phyloP scores from a whole-genome alignment of 176 grass and related monocot species.

The Paspalum notatum region DNA sequence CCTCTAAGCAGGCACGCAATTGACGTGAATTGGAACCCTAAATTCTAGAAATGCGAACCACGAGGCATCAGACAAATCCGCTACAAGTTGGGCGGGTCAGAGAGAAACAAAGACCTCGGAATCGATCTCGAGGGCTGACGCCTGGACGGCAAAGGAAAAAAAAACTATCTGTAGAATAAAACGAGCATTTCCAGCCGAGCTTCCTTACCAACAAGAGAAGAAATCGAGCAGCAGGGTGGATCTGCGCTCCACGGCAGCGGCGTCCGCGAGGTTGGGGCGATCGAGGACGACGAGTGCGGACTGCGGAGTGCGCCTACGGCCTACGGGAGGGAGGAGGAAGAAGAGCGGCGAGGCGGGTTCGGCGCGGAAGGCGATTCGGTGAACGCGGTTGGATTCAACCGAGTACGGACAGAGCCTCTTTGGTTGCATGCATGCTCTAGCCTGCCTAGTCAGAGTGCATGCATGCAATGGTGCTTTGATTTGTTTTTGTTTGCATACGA shows the following conservation, averaged over 20 bases:
- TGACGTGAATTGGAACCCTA: too few species aligned
- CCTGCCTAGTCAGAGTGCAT: too few species aligned
- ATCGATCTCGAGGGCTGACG: neutral
- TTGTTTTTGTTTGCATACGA: too few species aligned
- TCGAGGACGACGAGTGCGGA: conserved; percentile 15
- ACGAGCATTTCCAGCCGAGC: neutral
- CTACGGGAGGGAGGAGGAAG: neutral
- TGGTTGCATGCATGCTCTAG: too few species aligned
- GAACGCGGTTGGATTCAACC: too few species aligned
- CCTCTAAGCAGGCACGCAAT: neutral
- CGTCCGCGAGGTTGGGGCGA: neutral
- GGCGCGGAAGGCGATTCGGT: neutral
- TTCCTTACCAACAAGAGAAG: neutral
- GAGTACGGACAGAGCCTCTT: neutral
- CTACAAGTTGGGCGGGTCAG: neutral
- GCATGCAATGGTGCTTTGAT: too few species aligned
- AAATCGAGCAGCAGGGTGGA: neutral
- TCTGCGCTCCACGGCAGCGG: conserved; percentile 8
- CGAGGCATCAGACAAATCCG: neutral
- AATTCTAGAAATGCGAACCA: neutral
- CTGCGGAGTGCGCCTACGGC: neutral
- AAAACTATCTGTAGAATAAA: neutral
- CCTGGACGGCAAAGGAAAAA: neutral
- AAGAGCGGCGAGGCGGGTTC: conserved; percentile 19
- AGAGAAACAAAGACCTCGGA: neutral